Evolutionary conservation across 148 eudicot genomes (phyloP), one percentile per base, ranked within the genome.

Genomic region (Chenopodium berlandieri): DNA sequence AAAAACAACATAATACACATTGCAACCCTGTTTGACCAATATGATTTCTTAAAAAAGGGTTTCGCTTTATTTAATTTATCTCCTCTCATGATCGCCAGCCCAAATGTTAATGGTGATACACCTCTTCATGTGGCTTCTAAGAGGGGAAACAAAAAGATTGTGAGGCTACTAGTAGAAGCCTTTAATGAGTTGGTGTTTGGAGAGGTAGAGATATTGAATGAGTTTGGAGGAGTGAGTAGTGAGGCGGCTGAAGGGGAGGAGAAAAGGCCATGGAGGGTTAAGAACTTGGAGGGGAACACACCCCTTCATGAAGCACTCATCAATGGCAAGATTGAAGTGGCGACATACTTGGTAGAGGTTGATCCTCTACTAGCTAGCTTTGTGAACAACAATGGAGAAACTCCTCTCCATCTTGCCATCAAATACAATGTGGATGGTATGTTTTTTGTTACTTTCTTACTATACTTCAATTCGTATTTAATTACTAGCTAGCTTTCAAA

Each of bases 401-500:
- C 84, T 76, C 80, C 80, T 4, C 30, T 82, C 0, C 84, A 82
- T 82, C 76, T 82, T 37, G 84, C 72, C 3, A 72, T 82, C 9
- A 70, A 44, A 77, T 22, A 70, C 31, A n/a, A 64, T 3, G 64
- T 72, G 1, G 47, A 70, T n/a, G 84, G 84, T 82, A 82, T 69
- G 17, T 54, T 54, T 54, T 54, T 54, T 54, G 60, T 16, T 54
- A 3, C 0, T 54, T 54, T 13, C 19, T 54, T 13, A 13, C 16
- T 50, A 13, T 50, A 9, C 2, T 50, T 50, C 16, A 50, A 1
- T 50, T 50, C 3, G 16, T 50, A 50, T 50, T 10, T 10, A 10
- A 50, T 11, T 50, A 50, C 16, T 10, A 11, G 3, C 12, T 37
- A 50, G 56, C 16, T 50, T 37, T 37, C 44, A 37, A 37, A 50